Evolutionary conservation across 2,329 filamentous ascomycete genomes (phyloP), one percentile per base, ranked within the genome.

Genomic region (Penicillium fuscoglaucum): DNA sequence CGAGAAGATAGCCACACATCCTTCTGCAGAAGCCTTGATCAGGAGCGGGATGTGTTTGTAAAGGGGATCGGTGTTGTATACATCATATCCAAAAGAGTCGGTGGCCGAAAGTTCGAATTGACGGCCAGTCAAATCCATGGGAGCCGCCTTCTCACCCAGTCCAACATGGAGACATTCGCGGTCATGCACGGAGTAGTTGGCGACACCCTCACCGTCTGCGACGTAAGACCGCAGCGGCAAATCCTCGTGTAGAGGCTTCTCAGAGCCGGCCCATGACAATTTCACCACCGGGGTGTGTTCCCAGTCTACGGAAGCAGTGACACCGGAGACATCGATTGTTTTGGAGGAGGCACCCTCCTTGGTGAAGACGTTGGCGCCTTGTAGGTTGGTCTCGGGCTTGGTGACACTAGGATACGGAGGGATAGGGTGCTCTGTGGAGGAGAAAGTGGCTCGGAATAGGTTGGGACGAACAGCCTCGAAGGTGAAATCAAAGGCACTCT

Each of bases 21-120:
- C 88, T 3, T 82, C 68, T 0, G 86, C 83, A 0, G 84, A 87
- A 0, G 83, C 85, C 55, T 89, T 89, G 72, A 91, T 87, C 29
- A 91, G 77, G 0, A 91, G 79, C 0, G 89, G 89, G 40, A 90
- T 89, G 66, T 90, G 86, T 74, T 91, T 91, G 76, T 91, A 91
- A 54, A 90, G 78, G 0, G 88, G 88, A 70, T 91, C 88, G 3
- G 87, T 88, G 10, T 82, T 82, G 68, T 90, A 85, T 4, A 86
- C 83, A 64, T 91, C 87, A 67, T 91, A 90, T 2, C 88, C 87
- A 64, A 91, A 91, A 39, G 84, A 87, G 71, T 91, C 88, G 0
- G 86, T 90, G 2, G 86, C 87, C 0, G 87, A 85, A 15, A 91
- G 77, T 28, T 82, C 80, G 70, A 90, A 91, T 28, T 83, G 79